Evolutionary conservation across 768 basidiomycete genomes (phyloP), one percentile per base, ranked within the genome.

Genomic region (Rhizopogon salebrosus): DNA sequence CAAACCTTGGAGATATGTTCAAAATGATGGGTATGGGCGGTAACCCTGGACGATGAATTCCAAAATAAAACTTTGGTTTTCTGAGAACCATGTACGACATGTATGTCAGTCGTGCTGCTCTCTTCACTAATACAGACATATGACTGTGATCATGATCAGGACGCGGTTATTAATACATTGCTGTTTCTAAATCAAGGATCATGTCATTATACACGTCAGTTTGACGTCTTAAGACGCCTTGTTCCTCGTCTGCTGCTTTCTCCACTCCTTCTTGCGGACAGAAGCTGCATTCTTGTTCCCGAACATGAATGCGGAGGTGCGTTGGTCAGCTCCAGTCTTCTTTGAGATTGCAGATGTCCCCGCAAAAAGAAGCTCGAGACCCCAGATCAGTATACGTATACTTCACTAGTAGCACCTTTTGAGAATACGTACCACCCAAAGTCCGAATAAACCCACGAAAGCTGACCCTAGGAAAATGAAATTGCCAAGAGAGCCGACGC

Each of bases 1-100:
- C 80, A 45, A 81, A 82, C 49, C 82, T 90, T 77, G 77, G 72
- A 20, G 88, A 91, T 57, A 86, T 91, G 85, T 75, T 89, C 66
- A 89, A 89, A 72, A 87, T 90, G 88, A 89, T 90, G 88, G 86
- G 87, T 7, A 87, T 87, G 85, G 85, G 85, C 52, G 78, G 80
- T 52, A 60, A 63, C 59, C 59, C 67, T 45, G 67, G 69, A 55
- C 67, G 67, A 58, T 70, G 57, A 58, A 36, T 34, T 51, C 22
- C 50, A 29, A 57, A 35, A 51, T 48, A 46, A 51, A 56, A 16
- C 41, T 24, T 55, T 24, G 42, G 51, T 43, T 55, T 34, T 59
- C 53, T 23, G 48, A 59, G 48, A 54, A 45, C 23, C 23, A 53
- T 57, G 53, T 55, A 60, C 43, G 66, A 57, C 48, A 55, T 45